These are phyloP conservation scores for Paraphoma chrysanthemicola DNA, from an alignment of 2,329 filamentous ascomycete genomes.

Conservation along the genomic window DNA sequence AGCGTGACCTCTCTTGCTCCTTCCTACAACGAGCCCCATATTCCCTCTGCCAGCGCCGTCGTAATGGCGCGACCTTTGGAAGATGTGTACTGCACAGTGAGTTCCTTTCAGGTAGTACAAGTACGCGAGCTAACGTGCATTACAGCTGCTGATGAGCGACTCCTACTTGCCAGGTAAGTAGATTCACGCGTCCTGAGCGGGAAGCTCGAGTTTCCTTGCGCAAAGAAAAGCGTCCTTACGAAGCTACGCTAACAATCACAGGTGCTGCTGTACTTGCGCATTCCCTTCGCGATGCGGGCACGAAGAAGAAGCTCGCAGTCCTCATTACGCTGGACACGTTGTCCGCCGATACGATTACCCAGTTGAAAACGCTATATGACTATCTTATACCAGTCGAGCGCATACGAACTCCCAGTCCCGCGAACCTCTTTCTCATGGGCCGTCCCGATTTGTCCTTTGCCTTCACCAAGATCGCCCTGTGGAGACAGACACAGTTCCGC, in stretches of 20 bases:
- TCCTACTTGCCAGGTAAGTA: slow-evolving; percentile 83
- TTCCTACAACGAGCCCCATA: background rate
- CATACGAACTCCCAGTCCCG: slow-evolving; percentile 76
- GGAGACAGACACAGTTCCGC: slow-evolving; percentile 87
- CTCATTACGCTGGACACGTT: slow-evolving; percentile 83
- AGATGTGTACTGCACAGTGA: slow-evolving; percentile 72
- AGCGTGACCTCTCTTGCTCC: background rate
- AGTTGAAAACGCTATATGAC: slow-evolving; percentile 87
- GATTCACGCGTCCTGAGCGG: background rate
- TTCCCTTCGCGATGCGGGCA: slow-evolving; percentile 89
- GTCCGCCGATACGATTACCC: slow-evolving; percentile 74
- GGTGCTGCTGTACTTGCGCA: slow-evolving; percentile 93
- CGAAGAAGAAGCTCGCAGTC: slow-evolving; percentile 83
- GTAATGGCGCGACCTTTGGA: slow-evolving; percentile 51
- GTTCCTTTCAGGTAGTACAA: slow-evolving; percentile 30
- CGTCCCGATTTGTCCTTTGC: slow-evolving; percentile 87
- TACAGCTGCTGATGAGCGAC: slow-evolving; percentile 88
- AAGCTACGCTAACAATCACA: slow-evolving; percentile 46
- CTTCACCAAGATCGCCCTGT: slow-evolving; percentile 96
- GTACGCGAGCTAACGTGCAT: slow-evolving; percentile 32
- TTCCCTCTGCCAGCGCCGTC: slow-evolving; percentile 6
- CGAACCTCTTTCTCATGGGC: slow-evolving; percentile 90
- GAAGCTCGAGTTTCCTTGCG: background rate
- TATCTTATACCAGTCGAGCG: slow-evolving; percentile 84
- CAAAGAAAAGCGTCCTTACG: background rate